phyloP scores from a whole-genome alignment of 2,329 filamentous ascomycete species.

The Arthrobotrys musiformis region DNA sequence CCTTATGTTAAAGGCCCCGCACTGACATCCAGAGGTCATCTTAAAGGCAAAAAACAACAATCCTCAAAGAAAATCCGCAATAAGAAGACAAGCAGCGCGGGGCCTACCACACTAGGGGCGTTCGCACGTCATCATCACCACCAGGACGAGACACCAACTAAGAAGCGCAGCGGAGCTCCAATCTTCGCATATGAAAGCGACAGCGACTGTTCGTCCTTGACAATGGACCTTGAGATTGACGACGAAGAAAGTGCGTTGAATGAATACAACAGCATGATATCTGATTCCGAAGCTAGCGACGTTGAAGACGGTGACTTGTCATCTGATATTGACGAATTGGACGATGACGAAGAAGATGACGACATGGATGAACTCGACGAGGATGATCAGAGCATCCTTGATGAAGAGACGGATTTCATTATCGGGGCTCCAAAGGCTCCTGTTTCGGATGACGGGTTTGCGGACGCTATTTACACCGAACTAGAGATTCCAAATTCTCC shows the following conservation, averaged over 20 bases:
- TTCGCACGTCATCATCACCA: conserved; percentile 30
- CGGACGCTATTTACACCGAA: background rate
- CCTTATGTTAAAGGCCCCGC: conserved; percentile 56
- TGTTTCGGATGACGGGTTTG: conserved; percentile 23
- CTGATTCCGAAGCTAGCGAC: conserved; percentile 46
- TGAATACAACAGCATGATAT: conserved; percentile 48
- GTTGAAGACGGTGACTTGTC: conserved; percentile 33
- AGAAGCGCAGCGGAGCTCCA: conserved; percentile 45
- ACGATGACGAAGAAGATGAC: conserved; percentile 45
- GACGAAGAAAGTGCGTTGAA: conserved; percentile 48
- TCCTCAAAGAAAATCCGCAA: conserved; percentile 45
- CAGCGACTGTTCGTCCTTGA: conserved; percentile 50
- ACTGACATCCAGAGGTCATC: conserved; percentile 56
- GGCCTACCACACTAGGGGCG: conserved; percentile 40
- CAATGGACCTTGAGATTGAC: conserved; percentile 51
- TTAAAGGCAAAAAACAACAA: conserved; percentile 54
- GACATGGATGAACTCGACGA: conserved; percentile 45
- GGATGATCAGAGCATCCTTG: conserved; percentile 47
- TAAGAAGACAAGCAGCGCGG: conserved; percentile 55
- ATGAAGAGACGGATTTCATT: conserved; percentile 54
- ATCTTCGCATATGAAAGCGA: conserved; percentile 51
- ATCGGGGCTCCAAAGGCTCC: conserved; percentile 33
- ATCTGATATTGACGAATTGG: conserved; percentile 42
- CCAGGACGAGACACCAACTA: conserved; percentile 49
- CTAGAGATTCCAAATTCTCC: conserved; percentile 43